These are phyloP conservation scores for Rosellinia necatrix DNA, from an alignment of 2,329 filamentous ascomycete genomes.

Conservation along the genomic window DNA sequence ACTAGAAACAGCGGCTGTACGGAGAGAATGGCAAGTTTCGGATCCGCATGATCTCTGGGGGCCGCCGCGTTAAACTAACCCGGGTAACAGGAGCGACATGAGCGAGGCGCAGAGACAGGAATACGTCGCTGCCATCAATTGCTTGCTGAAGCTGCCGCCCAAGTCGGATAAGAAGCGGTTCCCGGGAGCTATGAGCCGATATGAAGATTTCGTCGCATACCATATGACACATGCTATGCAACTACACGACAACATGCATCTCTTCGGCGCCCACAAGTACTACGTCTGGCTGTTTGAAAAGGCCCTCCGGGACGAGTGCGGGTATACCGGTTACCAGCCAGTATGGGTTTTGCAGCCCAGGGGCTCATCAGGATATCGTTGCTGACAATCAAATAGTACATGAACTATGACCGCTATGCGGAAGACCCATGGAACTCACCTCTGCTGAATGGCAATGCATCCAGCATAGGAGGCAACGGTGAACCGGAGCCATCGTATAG, in stretches of 20 bases:
- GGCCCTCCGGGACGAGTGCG: slow-evolving; percentile 42
- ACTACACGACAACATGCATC: slow-evolving; percentile 36
- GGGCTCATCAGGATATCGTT: not conserved
- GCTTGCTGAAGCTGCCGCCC: slow-evolving; percentile 37
- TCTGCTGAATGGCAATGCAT: slow-evolving; percentile 58
- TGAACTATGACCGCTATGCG: slow-evolving; percentile 57
- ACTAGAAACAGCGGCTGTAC: slow-evolving; percentile 36
- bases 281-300: slow-evolving; percentile 41
- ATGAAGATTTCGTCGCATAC: slow-evolving; percentile 40
- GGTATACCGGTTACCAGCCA: slow-evolving; percentile 42
- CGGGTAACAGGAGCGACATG: slow-evolving; percentile 38
- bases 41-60: not conserved
- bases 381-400: slow-evolving; percentile 44
- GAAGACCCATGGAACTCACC: slow-evolving; percentile 54
- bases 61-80: slow-evolving; percentile 10
- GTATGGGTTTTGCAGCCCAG: slow-evolving; percentile 23
- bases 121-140: slow-evolving; percentile 38
- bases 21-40: slow-evolving; percentile 38
- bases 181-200: slow-evolving; percentile 39
- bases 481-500: slow-evolving; percentile 34
- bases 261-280: slow-evolving; percentile 40
- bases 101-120: slow-evolving; percentile 35
- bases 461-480: slow-evolving; percentile 55
- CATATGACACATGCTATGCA: slow-evolving; percentile 40
- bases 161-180: slow-evolving; percentile 32